Percentiles rank a stretch among this genome's conserved stretches.
Evolutionary conservation across 1,284 basidiomycete genomes (phyloP).

Genomic region (Pseudozyma flocculosa): DNA sequence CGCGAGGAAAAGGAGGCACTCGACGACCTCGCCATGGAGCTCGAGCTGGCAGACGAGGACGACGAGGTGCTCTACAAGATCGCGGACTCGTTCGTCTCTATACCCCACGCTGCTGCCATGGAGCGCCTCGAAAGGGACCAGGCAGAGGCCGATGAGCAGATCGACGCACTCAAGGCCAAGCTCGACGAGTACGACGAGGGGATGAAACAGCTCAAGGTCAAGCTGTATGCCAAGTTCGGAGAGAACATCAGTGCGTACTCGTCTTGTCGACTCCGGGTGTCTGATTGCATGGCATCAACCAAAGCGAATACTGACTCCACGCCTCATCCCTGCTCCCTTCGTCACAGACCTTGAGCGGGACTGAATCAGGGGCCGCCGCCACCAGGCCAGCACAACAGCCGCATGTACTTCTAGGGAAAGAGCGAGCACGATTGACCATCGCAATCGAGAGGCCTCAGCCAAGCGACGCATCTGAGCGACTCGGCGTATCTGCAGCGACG

Average conservation of each 20-base stretch:
- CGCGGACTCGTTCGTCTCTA: constrained; percentile 83
- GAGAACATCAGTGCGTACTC: constrained; percentile 70
- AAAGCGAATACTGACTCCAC: no score
- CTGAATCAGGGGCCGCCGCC: no score
- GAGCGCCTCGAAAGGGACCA: constrained; percentile 75
- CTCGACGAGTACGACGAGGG: constrained; percentile 74
- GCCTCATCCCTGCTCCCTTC: no score
- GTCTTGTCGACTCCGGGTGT: no score
- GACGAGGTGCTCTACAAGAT: constrained; percentile 72
- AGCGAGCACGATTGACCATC: no score
- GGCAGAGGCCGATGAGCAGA: constrained; percentile 65
- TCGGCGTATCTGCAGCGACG: no score
- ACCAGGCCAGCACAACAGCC: no score
- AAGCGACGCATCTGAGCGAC: no score
- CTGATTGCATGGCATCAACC: no score
- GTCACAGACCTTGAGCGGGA: no score
- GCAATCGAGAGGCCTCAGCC: no score
- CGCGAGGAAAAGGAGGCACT: constrained; percentile 90
- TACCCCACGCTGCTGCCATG: constrained; percentile 72
- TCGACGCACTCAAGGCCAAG: constrained; percentile 65
- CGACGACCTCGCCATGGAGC: constrained; percentile 81
- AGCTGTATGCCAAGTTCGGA: constrained; percentile 88
- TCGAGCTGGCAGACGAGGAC: constrained; percentile 64
- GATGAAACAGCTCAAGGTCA: constrained; percentile 87
- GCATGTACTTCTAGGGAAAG: no score